phyloP scores from a whole-genome alignment of 2,329 filamentous ascomycete species.

The Uncinocarpus reesii region DNA sequence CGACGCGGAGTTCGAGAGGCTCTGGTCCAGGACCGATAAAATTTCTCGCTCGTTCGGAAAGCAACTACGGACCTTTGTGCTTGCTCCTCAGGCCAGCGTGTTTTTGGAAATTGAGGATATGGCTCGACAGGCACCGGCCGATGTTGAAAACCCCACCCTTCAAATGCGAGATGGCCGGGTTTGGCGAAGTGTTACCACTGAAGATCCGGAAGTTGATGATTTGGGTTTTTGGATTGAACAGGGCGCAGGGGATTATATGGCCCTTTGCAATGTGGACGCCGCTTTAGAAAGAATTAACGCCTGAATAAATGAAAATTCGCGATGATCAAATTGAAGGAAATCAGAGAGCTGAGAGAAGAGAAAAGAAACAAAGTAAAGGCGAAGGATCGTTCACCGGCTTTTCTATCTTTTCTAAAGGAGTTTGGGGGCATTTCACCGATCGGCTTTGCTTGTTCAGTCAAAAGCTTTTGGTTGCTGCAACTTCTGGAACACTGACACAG shows the following conservation, averaged over 20 bases:
- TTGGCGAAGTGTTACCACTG: background rate
- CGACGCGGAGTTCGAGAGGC: slow-evolving; percentile 3
- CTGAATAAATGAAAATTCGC: background rate
- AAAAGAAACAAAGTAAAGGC: too few species aligned
- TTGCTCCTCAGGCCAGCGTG: slow-evolving; percentile 4
- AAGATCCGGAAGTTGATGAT: background rate
- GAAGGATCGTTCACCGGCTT: too few species aligned
- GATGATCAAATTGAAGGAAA: too few species aligned
- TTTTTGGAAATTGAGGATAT: slow-evolving; percentile 1
- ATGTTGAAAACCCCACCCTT: background rate
- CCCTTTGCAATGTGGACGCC: background rate
- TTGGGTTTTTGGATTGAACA: slow-evolving; percentile 1
- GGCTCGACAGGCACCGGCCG: background rate
- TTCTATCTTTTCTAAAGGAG: too few species aligned
- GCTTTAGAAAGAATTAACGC: background rate
- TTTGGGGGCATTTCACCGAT: too few species aligned
- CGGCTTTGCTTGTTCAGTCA: too few species aligned
- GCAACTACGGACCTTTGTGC: background rate
- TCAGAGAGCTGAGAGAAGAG: background rate
- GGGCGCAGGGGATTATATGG: slow-evolving; percentile 4
- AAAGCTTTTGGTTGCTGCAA: too few species aligned
- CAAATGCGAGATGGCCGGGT: background rate
- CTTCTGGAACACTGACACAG: too few species aligned
- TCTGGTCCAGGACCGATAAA: slow-evolving; percentile 3
- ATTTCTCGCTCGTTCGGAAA: slow-evolving; percentile 3